Evolutionary conservation across 495 filamentous ascomycete genomes (phyloP).

Genomic region (Penicillium arizonense): DNA sequence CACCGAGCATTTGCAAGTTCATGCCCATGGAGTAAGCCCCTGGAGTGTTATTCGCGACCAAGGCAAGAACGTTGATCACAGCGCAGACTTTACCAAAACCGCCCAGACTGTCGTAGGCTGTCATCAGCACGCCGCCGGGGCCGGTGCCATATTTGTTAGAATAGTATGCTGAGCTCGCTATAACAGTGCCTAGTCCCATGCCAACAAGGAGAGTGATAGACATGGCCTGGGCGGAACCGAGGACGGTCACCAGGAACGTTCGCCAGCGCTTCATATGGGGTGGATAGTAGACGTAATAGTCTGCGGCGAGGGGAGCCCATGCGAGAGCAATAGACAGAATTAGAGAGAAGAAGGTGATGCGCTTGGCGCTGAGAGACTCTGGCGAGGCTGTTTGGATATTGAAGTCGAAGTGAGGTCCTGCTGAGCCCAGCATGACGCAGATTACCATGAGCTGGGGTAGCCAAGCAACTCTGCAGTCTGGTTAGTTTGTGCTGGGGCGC

Average conservation of each 20-base stretch:
- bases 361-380: conserved; percentile 51
- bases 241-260: conserved; percentile 45
- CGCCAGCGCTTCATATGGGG: conserved; percentile 44
- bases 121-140: conserved; percentile 65
- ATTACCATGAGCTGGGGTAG: conserved; percentile 65
- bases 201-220: conserved; percentile 64
- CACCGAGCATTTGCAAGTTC: conserved; percentile 69
- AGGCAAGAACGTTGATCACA: conserved; percentile 64
- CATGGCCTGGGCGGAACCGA: conserved; percentile 51
- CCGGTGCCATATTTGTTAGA: conserved; percentile 53
- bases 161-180: conserved; percentile 52
- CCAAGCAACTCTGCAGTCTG: conserved; percentile 57
- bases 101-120: conserved; percentile 59
- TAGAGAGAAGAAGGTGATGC: conserved; percentile 64
- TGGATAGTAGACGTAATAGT: conserved; percentile 60
- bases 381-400: conserved; percentile 34
- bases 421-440: conserved; percentile 65
- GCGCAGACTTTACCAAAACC: conserved; percentile 69
- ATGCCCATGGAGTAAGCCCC: conserved; percentile 72
- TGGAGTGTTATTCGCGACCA: conserved; percentile 69
- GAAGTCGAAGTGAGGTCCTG: conserved; percentile 64
- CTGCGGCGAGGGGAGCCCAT: conserved; percentile 51
- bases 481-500: not conserved
- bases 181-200: conserved; percentile 64
- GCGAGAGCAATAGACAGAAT: conserved; percentile 54